A percentile compares a stretch with the other conserved stretches of the same genome.
Evolutionary conservation across 495 filamentous ascomycete species (phyloP).

Genomic region (Apodospora peruviana): DNA sequence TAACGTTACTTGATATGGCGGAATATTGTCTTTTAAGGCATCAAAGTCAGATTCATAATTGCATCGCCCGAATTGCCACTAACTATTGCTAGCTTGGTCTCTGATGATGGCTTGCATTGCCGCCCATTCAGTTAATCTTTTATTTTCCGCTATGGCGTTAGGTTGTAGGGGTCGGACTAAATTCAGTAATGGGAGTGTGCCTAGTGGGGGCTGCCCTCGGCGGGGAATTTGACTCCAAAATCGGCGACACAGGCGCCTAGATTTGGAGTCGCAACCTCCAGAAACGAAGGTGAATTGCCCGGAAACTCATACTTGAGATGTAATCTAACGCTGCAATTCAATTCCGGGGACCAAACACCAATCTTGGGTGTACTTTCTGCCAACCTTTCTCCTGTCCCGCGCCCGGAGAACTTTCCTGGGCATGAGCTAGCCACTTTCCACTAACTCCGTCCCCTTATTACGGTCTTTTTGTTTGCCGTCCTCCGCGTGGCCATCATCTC

Average conservation of each 20-base stretch:
- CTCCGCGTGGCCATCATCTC: background rate
- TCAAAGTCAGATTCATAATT: background rate
- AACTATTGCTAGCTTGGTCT: background rate
- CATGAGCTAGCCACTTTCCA: background rate
- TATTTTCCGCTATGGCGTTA: background rate
- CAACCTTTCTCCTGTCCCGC: background rate
- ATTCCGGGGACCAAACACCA: background rate
- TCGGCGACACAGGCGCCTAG: background rate
- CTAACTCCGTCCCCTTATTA: background rate
- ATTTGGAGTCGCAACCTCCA: background rate
- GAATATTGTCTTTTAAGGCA: background rate
- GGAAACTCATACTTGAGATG: background rate
- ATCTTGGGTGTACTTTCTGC: too few relatives aligned
- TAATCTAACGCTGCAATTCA: background rate
- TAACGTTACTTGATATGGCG: background rate
- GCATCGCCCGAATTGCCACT: background rate
- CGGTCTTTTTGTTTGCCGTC: background rate
- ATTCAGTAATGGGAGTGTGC: background rate
- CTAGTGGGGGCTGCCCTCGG: background rate
- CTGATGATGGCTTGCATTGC: background rate
- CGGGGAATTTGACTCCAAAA: background rate
- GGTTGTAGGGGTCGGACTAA: background rate
- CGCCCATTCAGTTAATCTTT: background rate
- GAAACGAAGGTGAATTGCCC: background rate
- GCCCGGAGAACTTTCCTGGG: background rate